Evolutionary conservation across 768 basidiomycete genomes (phyloP), one percentile per base, ranked within the genome.

Genomic region (Leccinum fibrillosum): DNA sequence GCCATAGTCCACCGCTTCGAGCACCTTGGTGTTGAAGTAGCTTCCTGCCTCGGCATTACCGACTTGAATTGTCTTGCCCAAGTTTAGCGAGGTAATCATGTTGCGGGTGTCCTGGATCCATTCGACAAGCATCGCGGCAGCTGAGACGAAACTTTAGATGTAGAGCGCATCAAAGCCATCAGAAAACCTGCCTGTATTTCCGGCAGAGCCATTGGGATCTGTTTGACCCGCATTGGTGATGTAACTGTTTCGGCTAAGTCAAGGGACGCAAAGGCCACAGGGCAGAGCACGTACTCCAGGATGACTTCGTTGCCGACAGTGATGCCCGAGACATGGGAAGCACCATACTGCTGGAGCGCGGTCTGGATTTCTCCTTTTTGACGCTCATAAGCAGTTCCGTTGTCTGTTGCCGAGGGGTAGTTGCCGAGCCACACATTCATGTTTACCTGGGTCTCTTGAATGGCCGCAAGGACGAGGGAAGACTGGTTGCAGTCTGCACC

Each of bases 271-370:
- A 19, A 15, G n/a, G 11, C 51, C 12, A 5, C 17, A 32, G 11
- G 23, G 32, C 49, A 28, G 47, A 44, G 2, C 8, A 75, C 80
- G 3, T 50, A 88, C 85, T 94, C 84, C 51, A 94, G 79, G 68
- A 93, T 90, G 69, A 84, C 92, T 74, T 96, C 94, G 69, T 97
- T 96, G 34, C 96, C 94, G 34, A 97, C 94, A 12, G 89, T 94
- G 39, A 98, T 67, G 9, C 96, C 96, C 0, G 75, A 76, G 53
- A 98, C 82, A 65, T 94, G 72, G 58, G 82, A 82, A 2, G 83
- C 81, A 32, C 95, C 95, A 68, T 87, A 98, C 1, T 82, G 86
- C 69, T 88, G 69, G 54, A 98, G 75, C 9, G 88, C 93, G 3
- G 77, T 69, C 61, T 85, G 74, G 56, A 94, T 83, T n/a, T 74